Evolutionary conservation across 2,329 filamentous ascomycete species (phyloP).

Genomic region (Alternaria ethzedia): DNA sequence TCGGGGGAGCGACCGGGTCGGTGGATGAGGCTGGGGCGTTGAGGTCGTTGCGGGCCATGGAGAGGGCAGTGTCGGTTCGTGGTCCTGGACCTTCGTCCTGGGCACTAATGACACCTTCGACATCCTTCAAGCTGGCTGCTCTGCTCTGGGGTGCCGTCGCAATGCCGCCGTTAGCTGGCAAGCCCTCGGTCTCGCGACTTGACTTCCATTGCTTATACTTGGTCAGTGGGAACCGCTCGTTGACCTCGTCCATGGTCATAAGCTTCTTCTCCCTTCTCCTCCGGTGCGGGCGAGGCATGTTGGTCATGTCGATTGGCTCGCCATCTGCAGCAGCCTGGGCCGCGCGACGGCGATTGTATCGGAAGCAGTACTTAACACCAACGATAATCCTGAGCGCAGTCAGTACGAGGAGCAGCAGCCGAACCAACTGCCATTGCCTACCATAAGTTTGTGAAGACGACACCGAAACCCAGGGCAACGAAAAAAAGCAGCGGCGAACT

Average conservation of each 20-base stretch:
- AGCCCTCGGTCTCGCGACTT: conserved; percentile 78
- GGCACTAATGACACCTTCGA: conserved; percentile 54
- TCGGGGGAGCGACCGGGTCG: conserved; percentile 28
- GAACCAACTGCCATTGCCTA: conserved; percentile 50
- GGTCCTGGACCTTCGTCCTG: conserved; percentile 42
- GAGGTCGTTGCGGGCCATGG: conserved; percentile 56
- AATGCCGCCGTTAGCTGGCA: conserved; percentile 85
- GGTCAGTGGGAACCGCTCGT: conserved; percentile 91
- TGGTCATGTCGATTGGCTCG: conserved; percentile 85
- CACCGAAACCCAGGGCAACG: conserved; percentile 93
- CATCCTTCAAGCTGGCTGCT: conserved; percentile 74
- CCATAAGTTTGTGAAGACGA: conserved; percentile 99
- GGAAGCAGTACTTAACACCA: conserved; percentile 98
- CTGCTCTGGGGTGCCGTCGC: conserved; percentile 71
- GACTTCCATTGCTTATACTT: conserved; percentile 98
- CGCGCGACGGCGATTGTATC: conserved; percentile 94
- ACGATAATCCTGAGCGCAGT: conserved; percentile 85
- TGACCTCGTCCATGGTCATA: conserved; percentile 99
- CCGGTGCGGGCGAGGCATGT: conserved; percentile 84
- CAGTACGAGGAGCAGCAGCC: conserved; percentile 19
- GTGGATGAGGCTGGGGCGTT: conserved; percentile 44
- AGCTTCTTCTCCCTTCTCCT: conserved; percentile 94
- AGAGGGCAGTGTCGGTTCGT: conserved; percentile 47
- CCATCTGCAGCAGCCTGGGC: conserved; percentile 73
- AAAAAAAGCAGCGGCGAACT: conserved; percentile 87